A percentile compares a stretch with the other conserved stretches of the same genome.
Conservation (phyloP, 345 rosid genomes). For the Gossypium raimondii region DNA sequence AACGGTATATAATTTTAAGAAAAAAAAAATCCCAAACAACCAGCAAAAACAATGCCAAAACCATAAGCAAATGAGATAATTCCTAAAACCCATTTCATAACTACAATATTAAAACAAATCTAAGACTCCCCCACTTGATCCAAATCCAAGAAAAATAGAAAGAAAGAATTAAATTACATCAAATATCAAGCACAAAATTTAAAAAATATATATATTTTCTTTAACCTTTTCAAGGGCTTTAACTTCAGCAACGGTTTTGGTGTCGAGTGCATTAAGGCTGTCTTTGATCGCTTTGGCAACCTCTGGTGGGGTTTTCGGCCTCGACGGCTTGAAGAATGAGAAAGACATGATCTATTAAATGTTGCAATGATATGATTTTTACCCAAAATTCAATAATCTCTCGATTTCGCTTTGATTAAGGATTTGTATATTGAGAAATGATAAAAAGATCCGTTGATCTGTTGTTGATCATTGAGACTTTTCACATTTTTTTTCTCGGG, state of each 20-base stretch:
- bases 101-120: conserved; percentile 7
- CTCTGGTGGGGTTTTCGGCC: conserved; percentile 88
- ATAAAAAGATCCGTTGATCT: not conserved
- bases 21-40: not conserved
- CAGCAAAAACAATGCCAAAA: conserved; percentile 4
- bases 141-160: not conserved
- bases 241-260: conserved; percentile 89
- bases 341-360: conserved; percentile 58
- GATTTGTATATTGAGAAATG: conserved; percentile 7
- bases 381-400: not conserved
- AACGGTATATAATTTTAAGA: not conserved
- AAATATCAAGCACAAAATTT: not conserved
- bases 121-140: not conserved
- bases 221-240: conserved; percentile 90
- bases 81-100: conserved; percentile 8
- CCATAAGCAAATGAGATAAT: conserved; percentile 8
- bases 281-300: conserved; percentile 74
- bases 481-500: not conserved
- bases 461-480: not conserved
- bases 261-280: conserved; percentile 85
- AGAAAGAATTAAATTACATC: not conserved
- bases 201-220: not conserved
- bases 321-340: conserved; percentile 88
- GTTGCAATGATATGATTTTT: not conserved
- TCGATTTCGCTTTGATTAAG: not conserved